Evolutionary conservation across 148 eudicot genomes (phyloP).

Genomic region (Chenopodium quinoa): DNA sequence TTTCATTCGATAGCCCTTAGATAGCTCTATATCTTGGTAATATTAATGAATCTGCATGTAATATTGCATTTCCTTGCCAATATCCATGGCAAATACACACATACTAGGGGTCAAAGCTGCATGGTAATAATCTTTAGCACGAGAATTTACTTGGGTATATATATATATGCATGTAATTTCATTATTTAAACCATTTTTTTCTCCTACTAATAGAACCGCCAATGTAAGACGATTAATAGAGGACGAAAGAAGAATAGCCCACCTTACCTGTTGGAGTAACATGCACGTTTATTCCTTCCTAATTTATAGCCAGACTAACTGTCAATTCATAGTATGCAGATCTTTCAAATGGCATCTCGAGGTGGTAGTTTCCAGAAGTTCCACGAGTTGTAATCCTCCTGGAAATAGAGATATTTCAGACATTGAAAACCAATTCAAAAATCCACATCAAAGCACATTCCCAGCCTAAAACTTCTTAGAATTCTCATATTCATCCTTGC

Average conservation of each 20-base stretch:
- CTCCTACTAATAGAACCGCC: no score
- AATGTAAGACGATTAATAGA: not conserved
- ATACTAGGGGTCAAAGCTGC: not conserved
- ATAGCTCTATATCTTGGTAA: not conserved
- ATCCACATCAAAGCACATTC: not conserved
- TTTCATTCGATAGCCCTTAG: not conserved
- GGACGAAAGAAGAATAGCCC: not conserved
- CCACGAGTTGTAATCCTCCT: constrained; percentile 92
- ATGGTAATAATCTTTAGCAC: not conserved
- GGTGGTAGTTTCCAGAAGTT: constrained; percentile 90
- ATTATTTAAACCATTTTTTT: no score
- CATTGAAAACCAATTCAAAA: not conserved
- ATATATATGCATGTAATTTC: not conserved
- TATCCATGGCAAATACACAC: not conserved
- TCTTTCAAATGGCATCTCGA: constrained; percentile 31
- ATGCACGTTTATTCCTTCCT: not conserved
- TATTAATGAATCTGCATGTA: not conserved
- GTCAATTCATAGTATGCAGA: not conserved
- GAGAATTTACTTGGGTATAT: not conserved
- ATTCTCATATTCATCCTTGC: not conserved
- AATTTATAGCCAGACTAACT: not conserved
- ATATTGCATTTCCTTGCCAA: not conserved
- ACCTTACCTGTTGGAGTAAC: constrained; percentile 1
- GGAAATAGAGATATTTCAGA: constrained; percentile 23
- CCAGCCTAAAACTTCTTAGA: not conserved